phyloP scores from a whole-genome alignment of 1,284 basidiomycete genomes.

The Vanrija sp. region DNA sequence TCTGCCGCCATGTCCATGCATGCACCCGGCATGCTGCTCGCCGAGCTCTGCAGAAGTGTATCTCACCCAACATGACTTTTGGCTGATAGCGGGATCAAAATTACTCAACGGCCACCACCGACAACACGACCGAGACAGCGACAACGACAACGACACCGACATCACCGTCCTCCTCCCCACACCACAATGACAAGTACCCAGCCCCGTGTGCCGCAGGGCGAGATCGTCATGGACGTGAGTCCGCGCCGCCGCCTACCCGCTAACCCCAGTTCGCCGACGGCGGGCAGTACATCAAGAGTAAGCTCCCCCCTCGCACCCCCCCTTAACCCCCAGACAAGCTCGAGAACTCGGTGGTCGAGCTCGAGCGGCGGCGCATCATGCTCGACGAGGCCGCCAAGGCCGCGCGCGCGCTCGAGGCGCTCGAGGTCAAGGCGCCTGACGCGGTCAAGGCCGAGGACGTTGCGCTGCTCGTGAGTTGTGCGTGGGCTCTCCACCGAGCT shows the following conservation, averaged over 20 bases:
- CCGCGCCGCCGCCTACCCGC: not conserved
- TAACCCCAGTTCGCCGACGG: constrained; percentile 41
- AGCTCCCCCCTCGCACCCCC: not conserved
- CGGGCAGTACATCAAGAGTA: constrained; percentile 43
- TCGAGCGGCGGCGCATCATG: constrained; percentile 34
- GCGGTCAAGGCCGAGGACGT: constrained; percentile 34
- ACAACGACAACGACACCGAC: constrained; percentile 8
- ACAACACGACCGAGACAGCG: not conserved
- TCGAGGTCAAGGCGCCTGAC: constrained; percentile 24
- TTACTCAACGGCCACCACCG: not conserved
- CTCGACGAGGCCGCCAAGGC: constrained; percentile 42
- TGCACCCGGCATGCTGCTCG: too few species aligned
- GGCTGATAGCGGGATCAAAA: not conserved
- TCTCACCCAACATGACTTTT: too few species aligned
- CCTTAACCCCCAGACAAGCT: constrained; percentile 31
- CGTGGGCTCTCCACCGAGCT: not conserved
- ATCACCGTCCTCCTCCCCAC: constrained; percentile 10
- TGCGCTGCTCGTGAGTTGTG: constrained; percentile 35
- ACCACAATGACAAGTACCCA: constrained; percentile 23
- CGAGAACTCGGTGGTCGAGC: constrained; percentile 35
- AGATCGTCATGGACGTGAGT: constrained; percentile 44
- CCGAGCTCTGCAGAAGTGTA: too few species aligned
- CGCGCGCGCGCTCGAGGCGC: constrained; percentile 35
- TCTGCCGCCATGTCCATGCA: too few species aligned
- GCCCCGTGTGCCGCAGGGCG: constrained; percentile 39